These are phyloP conservation scores for Marchantia polymorpha DNA, from an alignment of 225 moss, liverwort and hornwort genomes.

Conservation along the genomic window DNA sequence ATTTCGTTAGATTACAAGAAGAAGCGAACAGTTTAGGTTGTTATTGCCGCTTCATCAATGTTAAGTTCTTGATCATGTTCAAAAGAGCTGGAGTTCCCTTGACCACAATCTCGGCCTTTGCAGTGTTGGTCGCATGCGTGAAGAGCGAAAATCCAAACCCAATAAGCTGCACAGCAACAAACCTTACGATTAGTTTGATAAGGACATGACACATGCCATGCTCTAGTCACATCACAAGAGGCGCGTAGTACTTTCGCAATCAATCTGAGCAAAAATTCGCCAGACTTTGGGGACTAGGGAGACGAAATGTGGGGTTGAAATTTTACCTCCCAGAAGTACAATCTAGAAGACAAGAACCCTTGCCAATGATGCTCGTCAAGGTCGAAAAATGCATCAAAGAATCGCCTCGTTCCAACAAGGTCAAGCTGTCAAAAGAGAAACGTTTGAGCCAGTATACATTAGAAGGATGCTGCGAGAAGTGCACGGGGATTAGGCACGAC, in stretches of 20 bases:
- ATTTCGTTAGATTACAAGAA: slow-evolving; percentile 13
- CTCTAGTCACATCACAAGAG: no score
- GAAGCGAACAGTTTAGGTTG: background rate
- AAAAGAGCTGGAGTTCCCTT: slow-evolving; percentile 79
- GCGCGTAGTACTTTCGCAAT: background rate
- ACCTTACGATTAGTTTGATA: no score
- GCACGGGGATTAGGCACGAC: background rate
- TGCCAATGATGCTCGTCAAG: slow-evolving; percentile 86
- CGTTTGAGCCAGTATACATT: background rate
- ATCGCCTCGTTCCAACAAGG: slow-evolving; percentile 84
- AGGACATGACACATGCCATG: no score
- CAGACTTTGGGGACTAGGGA: background rate
- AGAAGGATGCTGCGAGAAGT: background rate
- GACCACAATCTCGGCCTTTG: slow-evolving; percentile 75
- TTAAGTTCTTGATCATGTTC: slow-evolving; percentile 70
- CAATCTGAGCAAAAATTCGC: background rate
- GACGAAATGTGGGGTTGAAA: background rate
- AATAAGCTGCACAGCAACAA: slow-evolving; percentile 59
- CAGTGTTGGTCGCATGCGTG: slow-evolving; percentile 65
- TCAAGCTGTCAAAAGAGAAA: slow-evolving; percentile 60
- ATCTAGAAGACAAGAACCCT: slow-evolving; percentile 93
- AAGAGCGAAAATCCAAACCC: slow-evolving; percentile 86
- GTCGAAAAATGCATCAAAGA: slow-evolving; percentile 89
- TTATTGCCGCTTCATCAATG: slow-evolving; percentile 54
- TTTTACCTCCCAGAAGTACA: slow-evolving; percentile 76